phyloP scores from a whole-genome alignment of 306 rosid species.

The Gynostemma pentaphyllum region DNA sequence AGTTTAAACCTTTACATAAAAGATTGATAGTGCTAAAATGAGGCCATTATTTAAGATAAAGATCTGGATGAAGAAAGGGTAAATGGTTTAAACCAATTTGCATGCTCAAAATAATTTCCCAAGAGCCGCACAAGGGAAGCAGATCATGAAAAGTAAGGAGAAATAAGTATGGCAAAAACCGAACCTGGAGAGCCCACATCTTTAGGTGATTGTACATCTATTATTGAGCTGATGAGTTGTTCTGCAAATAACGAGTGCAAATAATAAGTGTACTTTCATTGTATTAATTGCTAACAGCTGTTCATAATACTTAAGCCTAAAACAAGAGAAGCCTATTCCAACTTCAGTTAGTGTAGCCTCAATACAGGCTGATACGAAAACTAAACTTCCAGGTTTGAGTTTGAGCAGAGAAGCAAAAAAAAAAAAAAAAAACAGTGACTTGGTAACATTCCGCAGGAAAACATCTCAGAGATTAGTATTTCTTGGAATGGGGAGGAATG shows the following conservation, averaged over 20 bases:
- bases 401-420: not conserved
- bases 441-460: not conserved
- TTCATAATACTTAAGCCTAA: not conserved
- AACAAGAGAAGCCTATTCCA: not conserved
- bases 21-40: not conserved
- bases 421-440: not conserved
- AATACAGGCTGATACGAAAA: not conserved
- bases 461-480: not conserved
- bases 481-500: not conserved
- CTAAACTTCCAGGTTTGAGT: not conserved
- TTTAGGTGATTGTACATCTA: constrained; percentile 6
- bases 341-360: not conserved
- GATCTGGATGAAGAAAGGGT: not conserved
- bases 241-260: constrained; percentile 28
- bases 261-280: not conserved
- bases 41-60: not conserved
- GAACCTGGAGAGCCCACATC: not conserved
- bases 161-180: not conserved
- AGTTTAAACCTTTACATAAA: not conserved
- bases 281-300: not conserved
- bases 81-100: not conserved
- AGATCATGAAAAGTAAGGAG: not conserved
- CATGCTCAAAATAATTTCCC: not conserved
- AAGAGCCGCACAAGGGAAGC: not conserved
- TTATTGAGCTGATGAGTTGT: constrained; percentile 26